A percentile compares a stretch with the other conserved stretches of the same genome.
Evolutionary conservation across 441 rosid genomes (phyloP).

Genomic region (Adansonia gregorii): DNA sequence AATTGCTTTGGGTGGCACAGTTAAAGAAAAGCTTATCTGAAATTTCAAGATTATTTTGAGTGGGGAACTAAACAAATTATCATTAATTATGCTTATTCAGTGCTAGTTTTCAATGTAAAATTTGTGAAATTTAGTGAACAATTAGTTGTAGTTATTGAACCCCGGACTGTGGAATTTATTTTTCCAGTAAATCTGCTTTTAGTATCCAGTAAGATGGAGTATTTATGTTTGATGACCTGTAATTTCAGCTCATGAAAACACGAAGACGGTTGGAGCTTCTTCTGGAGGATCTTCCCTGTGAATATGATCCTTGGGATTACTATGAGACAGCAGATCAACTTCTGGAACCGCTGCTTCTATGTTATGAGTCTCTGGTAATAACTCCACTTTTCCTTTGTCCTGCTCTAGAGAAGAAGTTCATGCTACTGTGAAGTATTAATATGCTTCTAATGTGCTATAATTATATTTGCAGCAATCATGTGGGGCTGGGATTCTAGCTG

Average conservation of each 20-base stretch:
- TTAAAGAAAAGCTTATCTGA: conserved; percentile 13
- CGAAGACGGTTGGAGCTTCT: conserved; percentile 77
- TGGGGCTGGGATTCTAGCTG: conserved; percentile 86
- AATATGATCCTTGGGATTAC: conserved; percentile 71
- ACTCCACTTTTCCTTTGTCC: conserved; percentile 22
- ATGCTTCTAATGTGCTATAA: conserved; percentile 27
- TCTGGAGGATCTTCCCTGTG: conserved; percentile 93
- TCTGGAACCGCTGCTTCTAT: conserved; percentile 80
- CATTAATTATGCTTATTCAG: not conserved
- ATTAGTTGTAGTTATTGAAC: conserved; percentile 1
- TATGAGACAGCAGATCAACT: conserved; percentile 84
- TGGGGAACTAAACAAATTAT: conserved; percentile 6
- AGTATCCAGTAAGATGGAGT: conserved; percentile 20
- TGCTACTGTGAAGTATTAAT: conserved; percentile 1
- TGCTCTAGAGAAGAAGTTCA: conserved; percentile 18
- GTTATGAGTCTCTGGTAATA: conserved; percentile 86
- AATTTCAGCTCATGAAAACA: conserved; percentile 79
- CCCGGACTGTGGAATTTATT: not conserved
- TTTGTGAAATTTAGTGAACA: not conserved
- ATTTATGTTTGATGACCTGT: conserved; percentile 27
- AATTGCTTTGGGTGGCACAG: not conserved
- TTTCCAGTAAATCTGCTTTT: not conserved
- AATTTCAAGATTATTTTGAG: conserved; percentile 1
- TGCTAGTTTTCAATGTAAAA: conserved; percentile 13
- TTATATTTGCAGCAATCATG: conserved; percentile 68